phyloP scores from a whole-genome alignment of 345 rosid genomes.

The Ceriops decandra region DNA sequence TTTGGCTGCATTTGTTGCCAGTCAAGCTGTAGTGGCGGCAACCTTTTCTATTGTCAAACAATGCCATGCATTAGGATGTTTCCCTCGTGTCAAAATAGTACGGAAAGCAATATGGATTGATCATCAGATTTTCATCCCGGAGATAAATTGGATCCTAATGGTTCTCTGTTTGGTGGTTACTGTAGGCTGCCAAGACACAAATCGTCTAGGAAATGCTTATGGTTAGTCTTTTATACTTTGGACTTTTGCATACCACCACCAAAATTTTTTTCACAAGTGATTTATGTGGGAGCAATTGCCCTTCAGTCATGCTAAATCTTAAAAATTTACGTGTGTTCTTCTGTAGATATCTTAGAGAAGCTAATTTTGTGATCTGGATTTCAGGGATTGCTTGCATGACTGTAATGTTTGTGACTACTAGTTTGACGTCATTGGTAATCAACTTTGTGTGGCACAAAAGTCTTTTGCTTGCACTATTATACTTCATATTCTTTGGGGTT shows the following conservation, averaged over 20 bases:
- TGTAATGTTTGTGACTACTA: slow-evolving; percentile 61
- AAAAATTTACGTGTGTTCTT: neutral
- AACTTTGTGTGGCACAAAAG: slow-evolving; percentile 62
- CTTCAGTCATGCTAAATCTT: neutral
- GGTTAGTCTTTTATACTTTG: slow-evolving; percentile 41
- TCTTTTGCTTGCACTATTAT: slow-evolving; percentile 45
- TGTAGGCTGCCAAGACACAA: slow-evolving; percentile 54
- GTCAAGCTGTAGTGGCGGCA: slow-evolving; percentile 77
- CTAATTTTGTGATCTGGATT: slow-evolving; percentile 16
- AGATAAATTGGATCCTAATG: slow-evolving; percentile 94
- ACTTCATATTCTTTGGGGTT: slow-evolving; percentile 56
- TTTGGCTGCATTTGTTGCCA: slow-evolving; percentile 75
- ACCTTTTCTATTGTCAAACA: slow-evolving; percentile 80
- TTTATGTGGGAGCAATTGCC: neutral
- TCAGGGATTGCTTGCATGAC: slow-evolving; percentile 77
- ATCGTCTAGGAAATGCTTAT: slow-evolving; percentile 70
- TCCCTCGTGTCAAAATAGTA: slow-evolving; percentile 88
- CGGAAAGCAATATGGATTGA: slow-evolving; percentile 75
- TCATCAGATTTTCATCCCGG: slow-evolving; percentile 88
- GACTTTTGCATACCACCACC: neutral
- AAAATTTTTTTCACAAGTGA: neutral
- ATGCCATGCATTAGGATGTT: slow-evolving; percentile 84
- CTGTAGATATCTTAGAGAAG: neutral
- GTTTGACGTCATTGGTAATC: slow-evolving; percentile 67
- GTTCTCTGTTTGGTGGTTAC: slow-evolving; percentile 70